phyloP scores from a whole-genome alignment of 2,329 filamentous ascomycete species.

The Cercospora janseana region DNA sequence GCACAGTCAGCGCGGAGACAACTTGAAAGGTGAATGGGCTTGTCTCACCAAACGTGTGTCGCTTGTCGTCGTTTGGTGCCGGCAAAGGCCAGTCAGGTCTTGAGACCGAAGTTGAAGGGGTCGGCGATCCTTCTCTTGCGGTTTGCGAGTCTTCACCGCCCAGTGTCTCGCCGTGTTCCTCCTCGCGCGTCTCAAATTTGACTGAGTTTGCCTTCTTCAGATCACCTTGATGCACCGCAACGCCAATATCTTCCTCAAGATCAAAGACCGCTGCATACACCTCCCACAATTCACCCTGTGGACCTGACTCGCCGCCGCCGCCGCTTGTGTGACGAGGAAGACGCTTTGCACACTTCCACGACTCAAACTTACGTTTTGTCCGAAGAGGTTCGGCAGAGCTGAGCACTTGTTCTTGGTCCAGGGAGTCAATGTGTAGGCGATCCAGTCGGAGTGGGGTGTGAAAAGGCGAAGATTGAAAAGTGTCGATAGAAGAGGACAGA shows the following conservation, averaged over 20 bases:
- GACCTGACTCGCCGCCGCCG: conserved; percentile 10
- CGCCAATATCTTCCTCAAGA: conserved; percentile 5
- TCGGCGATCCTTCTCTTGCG: conserved; percentile 7
- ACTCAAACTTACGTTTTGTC: conserved; percentile 36
- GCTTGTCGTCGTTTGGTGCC: conserved; percentile 30
- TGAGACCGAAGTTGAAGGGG: conserved; percentile 31
- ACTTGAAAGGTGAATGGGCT: background rate
- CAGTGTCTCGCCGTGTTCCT: conserved; percentile 5
- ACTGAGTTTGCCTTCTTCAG: conserved; percentile 14
- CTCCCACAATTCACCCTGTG: conserved; percentile 30
- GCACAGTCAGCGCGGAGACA: conserved; percentile 17
- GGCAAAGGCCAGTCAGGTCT: conserved; percentile 34
- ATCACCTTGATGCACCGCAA: background rate
- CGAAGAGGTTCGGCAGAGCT: conserved; percentile 20
- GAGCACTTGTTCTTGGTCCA: conserved; percentile 11
- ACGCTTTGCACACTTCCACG: conserved; percentile 32
- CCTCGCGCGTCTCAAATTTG: background rate
- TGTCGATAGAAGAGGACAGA: conserved; percentile 28
- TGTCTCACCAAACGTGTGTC: conserved; percentile 32
- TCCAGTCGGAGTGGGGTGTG: conserved; percentile 24
- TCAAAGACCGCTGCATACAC: conserved; percentile 36
- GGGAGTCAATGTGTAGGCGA: conserved; percentile 12
- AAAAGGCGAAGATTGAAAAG: conserved; percentile 29
- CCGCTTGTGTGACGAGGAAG: conserved; percentile 28
- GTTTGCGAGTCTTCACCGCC: background rate